Evolutionary conservation across 805 yeast genomes (phyloP).

Genomic region (Metschnikowia shivogae): DNA sequence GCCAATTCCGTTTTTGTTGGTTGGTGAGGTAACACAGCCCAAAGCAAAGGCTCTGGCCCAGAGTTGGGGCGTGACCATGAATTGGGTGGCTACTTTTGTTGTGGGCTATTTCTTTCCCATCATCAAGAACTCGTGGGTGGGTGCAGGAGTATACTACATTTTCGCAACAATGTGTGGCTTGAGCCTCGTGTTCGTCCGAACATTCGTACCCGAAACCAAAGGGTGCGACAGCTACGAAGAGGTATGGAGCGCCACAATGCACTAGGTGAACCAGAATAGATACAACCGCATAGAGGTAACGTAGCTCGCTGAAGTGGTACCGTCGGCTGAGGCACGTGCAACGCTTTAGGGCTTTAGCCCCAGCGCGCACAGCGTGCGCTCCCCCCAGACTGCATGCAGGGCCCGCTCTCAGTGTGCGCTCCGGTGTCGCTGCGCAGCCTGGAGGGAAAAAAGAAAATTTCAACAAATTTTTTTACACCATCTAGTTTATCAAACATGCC

Average conservation of each 20-base stretch:
- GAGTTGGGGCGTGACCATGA: slow-evolving; percentile 85
- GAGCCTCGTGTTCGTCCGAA: slow-evolving; percentile 46
- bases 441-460: slow-evolving; percentile 13
- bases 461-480: slow-evolving; percentile 10
- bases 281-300: neutral
- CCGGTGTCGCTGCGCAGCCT: slow-evolving; percentile 8
- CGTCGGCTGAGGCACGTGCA: slow-evolving; percentile 12
- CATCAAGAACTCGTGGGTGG: slow-evolving; percentile 52
- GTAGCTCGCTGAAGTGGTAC: neutral
- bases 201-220: slow-evolving; percentile 70
- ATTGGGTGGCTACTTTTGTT: slow-evolving; percentile 85
- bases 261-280: too few relatives aligned
- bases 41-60: slow-evolving; percentile 84
- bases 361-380: slow-evolving; percentile 4
- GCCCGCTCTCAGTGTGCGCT: slow-evolving; percentile 3
- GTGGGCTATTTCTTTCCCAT: slow-evolving; percentile 82
- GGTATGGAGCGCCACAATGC: slow-evolving; percentile 49
- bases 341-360: slow-evolving; percentile 10
- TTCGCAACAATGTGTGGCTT: slow-evolving; percentile 58
- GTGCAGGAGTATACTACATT: slow-evolving; percentile 73
- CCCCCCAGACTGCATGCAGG: neutral
- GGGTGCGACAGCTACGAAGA: slow-evolving; percentile 58
- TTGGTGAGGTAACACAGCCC: slow-evolving; percentile 82
- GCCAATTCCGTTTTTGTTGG: slow-evolving; percentile 88
- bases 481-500: slow-evolving; percentile 60